Evolutionary conservation across 2,329 filamentous ascomycete genomes (phyloP), one percentile per base, ranked within the genome.

Genomic region (Fusarium torreyae): DNA sequence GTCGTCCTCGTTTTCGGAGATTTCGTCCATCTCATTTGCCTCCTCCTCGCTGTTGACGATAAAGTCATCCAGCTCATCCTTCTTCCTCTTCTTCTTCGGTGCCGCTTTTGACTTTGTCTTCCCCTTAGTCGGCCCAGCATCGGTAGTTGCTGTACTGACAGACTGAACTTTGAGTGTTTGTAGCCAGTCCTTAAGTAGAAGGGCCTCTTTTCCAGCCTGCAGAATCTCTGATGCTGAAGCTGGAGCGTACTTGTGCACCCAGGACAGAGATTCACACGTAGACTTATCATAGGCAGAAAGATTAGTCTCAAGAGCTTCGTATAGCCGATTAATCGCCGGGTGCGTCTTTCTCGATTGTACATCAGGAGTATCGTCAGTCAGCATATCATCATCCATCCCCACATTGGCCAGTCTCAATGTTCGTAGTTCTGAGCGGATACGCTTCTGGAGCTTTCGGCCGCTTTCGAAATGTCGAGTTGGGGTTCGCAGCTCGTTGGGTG

Each of bases 211-310:
- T 4, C 92, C 91, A 17, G 83, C 78, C 74, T 98, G 94, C 13
- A 99, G 83, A 1, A 98, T 90, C 60, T 95, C 89, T 6, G 83
- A 82, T 4, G 93, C 89, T 36, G 81, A 83, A 26, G 78, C 80
- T 0, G 96, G 96, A 1, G 92, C 88, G 79, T 98, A 97, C 75
- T 98, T 98, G 40, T 95, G 91, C 3, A 85, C 78, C 96, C 96
- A 99, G 10, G 88, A 80, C 28, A 86, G 80, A 3, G 83, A 84
- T 75, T 98, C 95, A 71, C 92, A 97, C 50, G 86, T 86, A 10
- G 90, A 92, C 66, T 82, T 87, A 77, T 99, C 96, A 74, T 94
- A 98, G 1, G 94, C 90, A 6, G 92, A 94, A 14, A 94, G 83
- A 0, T 84, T 84, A 2, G 83, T 84, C 44, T 84, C 80, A 33